Percentiles rank a stretch among this genome's conserved stretches.
These are phyloP conservation scores for Nicotiana tabacum DNA, from an alignment of 257 asterid genomes.

Conservation along the genomic window DNA sequence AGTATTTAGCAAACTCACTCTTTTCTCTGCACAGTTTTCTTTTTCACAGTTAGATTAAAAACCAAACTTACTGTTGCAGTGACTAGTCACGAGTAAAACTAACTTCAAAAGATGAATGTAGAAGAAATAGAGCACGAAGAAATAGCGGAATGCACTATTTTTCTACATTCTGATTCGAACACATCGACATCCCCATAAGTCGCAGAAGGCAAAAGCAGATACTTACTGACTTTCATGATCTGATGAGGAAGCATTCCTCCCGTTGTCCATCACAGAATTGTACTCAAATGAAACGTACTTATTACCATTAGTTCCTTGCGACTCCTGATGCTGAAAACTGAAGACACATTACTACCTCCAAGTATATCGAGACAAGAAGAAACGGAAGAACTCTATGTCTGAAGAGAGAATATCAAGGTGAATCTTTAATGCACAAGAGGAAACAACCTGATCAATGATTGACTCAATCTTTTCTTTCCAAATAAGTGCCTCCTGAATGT, in stretches of 20 bases:
- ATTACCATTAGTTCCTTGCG: slow-evolving; percentile 55
- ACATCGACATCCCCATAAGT: neutral
- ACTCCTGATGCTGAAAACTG: slow-evolving; percentile 71
- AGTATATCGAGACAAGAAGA: neutral
- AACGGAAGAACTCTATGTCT: neutral
- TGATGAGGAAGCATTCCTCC: slow-evolving; percentile 72
- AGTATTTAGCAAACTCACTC: neutral
- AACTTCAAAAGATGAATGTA: neutral
- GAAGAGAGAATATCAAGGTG: neutral
- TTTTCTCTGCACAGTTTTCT: neutral
- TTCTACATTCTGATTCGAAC: neutral
- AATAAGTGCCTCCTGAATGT: slow-evolving; percentile 83
- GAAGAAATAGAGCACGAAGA: neutral
- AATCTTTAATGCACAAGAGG: neutral
- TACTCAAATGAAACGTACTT: slow-evolving; percentile 73
- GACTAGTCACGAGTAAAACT: neutral
- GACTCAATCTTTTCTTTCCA: slow-evolving; percentile 87
- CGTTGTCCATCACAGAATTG: slow-evolving; percentile 58
- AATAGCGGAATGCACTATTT: neutral
- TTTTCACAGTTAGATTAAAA: neutral
- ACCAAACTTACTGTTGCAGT: neutral
- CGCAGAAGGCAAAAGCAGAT: neutral
- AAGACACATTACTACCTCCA: slow-evolving; percentile 20
- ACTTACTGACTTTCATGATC: slow-evolving; percentile 96
- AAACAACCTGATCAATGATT: slow-evolving; percentile 80